A percentile compares a stretch with the other conserved stretches of the same genome.
Conservation (phyloP, 2,329 filamentous ascomycete species). For the Pseudogymnoascus sp. region DNA sequence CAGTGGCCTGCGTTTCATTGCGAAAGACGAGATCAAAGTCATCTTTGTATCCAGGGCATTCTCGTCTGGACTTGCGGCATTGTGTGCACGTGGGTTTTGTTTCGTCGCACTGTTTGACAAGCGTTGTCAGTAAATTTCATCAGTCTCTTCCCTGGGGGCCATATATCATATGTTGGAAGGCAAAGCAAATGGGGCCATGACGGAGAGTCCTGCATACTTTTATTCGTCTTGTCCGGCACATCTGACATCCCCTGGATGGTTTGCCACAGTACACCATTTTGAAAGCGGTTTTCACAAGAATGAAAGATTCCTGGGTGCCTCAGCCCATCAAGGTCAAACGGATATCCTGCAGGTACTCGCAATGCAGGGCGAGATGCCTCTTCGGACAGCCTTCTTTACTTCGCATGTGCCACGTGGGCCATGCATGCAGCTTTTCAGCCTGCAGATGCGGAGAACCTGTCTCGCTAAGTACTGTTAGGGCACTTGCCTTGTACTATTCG, state of each 20-base stretch:
- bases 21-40: constrained; percentile 67
- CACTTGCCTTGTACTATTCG: background rate
- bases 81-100: constrained; percentile 59
- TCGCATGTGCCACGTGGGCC: constrained; percentile 6
- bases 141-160: background rate
- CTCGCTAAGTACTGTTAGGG: background rate
- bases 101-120: constrained; percentile 52
- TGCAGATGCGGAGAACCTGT: background rate
- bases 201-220: constrained; percentile 47
- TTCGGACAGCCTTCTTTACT: background rate
- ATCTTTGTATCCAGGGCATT: constrained; percentile 62
- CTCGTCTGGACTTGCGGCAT: constrained; percentile 54
- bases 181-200: background rate
- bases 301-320: background rate
- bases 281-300: constrained; percentile 13
- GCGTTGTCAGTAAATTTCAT: background rate
- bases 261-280: constrained; percentile 60
- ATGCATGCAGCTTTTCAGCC: background rate
- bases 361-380: background rate
- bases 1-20: constrained; percentile 63
- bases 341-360: constrained; percentile 2
- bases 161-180: background rate
- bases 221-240: constrained; percentile 65
- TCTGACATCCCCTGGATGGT: constrained; percentile 63
- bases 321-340: background rate